These are phyloP conservation scores for Bryoglossum gracile DNA, from an alignment of 495 filamentous ascomycete species.

Conservation along the genomic window DNA sequence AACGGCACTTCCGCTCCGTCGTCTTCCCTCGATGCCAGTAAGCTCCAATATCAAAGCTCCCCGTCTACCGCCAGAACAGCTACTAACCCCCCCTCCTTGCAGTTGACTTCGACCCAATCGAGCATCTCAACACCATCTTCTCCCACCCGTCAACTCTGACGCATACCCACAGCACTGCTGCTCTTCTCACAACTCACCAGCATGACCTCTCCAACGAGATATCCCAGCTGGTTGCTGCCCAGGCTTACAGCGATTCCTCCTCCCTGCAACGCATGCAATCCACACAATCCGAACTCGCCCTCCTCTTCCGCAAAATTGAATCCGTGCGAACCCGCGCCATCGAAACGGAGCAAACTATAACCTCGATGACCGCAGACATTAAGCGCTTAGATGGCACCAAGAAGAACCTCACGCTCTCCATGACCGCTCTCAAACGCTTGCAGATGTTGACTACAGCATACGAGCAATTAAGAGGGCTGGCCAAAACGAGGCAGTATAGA, in stretches of 20 bases:
- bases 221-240: slow-evolving; percentile 62
- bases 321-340: slow-evolving; percentile 82
- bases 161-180: slow-evolving; percentile 63
- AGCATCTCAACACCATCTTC: slow-evolving; percentile 91
- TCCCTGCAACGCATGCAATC: slow-evolving; percentile 83
- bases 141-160: slow-evolving; percentile 82
- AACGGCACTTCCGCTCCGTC: slow-evolving; percentile 35
- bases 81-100: slow-evolving; percentile 25
- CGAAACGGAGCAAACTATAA: slow-evolving; percentile 91
- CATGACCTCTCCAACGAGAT: slow-evolving; percentile 82
- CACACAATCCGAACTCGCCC: slow-evolving; percentile 80
- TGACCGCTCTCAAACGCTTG: slow-evolving; percentile 94
- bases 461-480: slow-evolving; percentile 82
- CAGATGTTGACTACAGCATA: slow-evolving; percentile 99
- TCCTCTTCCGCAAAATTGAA: slow-evolving; percentile 93
- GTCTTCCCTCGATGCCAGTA: slow-evolving; percentile 46
- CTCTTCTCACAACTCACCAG: slow-evolving; percentile 67
- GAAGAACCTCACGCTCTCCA: slow-evolving; percentile 89
- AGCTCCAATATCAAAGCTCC: slow-evolving; percentile 13
- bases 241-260: slow-evolving; percentile 79
- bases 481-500: slow-evolving; percentile 82
- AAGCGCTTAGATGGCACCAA: slow-evolving; percentile 96
- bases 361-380: slow-evolving; percentile 98
- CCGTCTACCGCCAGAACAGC: neutral
- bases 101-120: slow-evolving; percentile 93